These are phyloP conservation scores for Ophiostoma sp. DNA, from an alignment of 2,329 filamentous ascomycete species.

Conservation along the genomic window DNA sequence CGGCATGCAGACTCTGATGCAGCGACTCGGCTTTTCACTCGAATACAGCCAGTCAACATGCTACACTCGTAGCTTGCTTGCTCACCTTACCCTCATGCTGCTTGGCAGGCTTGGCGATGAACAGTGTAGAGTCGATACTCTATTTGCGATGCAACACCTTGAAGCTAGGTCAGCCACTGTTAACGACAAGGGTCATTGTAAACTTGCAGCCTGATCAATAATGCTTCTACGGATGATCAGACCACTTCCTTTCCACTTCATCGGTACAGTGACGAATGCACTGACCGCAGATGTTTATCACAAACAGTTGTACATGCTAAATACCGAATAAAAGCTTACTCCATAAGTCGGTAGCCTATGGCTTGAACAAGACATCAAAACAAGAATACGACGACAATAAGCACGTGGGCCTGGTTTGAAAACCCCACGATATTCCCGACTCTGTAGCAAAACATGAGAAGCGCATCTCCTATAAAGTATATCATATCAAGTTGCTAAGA, in stretches of 20 bases:
- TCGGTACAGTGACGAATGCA: background rate
- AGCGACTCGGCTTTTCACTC: background rate
- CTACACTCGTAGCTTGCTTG: background rate
- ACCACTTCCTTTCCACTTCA: background rate
- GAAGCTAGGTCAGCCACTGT: no score
- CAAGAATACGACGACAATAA: background rate
- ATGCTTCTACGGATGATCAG: background rate
- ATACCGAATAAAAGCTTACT: background rate
- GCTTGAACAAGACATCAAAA: background rate
- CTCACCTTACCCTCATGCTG: background rate
- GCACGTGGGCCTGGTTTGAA: background rate
- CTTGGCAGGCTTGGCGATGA: conserved; percentile 9
- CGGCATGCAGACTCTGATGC: background rate
- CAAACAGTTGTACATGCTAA: background rate
- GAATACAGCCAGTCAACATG: background rate
- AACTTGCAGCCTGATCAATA: background rate
- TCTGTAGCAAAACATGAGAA: background rate
- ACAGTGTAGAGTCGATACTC: background rate
- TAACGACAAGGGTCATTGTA: background rate
- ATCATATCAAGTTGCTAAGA: background rate
- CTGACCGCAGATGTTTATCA: background rate
- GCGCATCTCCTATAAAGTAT: background rate
- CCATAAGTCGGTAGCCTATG: no score
- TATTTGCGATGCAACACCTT: no score
- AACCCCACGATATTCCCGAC: background rate